Evolutionary conservation across 2,329 filamentous ascomycete genomes (phyloP), one percentile per base, ranked within the genome.

Genomic region (Verticillium alfalfae): DNA sequence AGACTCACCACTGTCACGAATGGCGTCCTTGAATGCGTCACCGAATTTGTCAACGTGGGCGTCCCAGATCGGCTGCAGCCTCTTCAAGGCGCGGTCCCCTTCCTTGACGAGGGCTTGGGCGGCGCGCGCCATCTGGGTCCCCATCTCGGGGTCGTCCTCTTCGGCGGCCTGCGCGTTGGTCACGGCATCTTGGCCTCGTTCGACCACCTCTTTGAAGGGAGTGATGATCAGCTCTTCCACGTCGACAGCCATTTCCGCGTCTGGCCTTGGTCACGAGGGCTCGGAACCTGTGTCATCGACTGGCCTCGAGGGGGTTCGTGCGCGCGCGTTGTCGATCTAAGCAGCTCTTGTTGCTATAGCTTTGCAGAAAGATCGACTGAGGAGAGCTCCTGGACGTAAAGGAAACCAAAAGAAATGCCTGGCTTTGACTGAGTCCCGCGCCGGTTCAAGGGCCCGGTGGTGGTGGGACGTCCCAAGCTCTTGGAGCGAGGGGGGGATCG

Each of bases 151-250:
- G 34, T 68, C 64, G 13, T 66, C 66, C 9, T 67, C 65, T 8
- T 63, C 60, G 39, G 61, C 66, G n/a, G 67, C 66, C 59, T 71
- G 67, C 7, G 75, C 72, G 56, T 76, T 75, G 39, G 68, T 61
- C 9, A 70, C 52, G 12, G 76, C 77, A n/a, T 74, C 72, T 36
- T 70, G 71, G n/a, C 73, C 76, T 18, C 72, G 69, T 49, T 75
- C 72, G 31, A 76, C 71, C 1, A 79, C 73, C 61, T 78, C 77
- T 54, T 67, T 68, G 58, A 79, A 77, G 16, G 77, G 77, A 26
- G 34, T 26, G 26, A 65, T 55, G 39, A 65, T 61, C 12, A 65
- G 64, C 26, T 61, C 64, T 31, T 65, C 64, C 8, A 58, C 55
- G 13, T 65, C 60, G 18, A 65, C 57, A 9, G 64, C 64, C 62